Evolutionary conservation across 2,329 filamentous ascomycete species (phyloP).

Genomic region (Nigrograna mackinnonii): DNA sequence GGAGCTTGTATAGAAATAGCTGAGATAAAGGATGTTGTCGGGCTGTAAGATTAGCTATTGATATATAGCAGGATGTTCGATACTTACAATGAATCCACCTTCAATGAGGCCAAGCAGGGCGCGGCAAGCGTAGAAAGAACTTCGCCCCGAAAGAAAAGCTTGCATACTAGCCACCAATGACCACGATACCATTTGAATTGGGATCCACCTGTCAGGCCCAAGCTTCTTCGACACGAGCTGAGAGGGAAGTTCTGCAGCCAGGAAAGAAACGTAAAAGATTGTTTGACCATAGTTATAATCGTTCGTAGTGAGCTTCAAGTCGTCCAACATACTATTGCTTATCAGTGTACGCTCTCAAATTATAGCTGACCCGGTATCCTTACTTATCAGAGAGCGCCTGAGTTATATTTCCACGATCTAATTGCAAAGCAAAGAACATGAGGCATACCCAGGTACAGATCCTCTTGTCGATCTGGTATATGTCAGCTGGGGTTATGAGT

Average conservation of each 20-base stretch:
- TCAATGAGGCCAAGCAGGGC: conserved; percentile 49
- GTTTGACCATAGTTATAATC: conserved; percentile 46
- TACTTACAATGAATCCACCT: conserved; percentile 56
- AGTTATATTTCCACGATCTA: conserved; percentile 53
- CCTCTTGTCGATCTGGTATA: conserved; percentile 51
- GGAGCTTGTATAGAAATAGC: conserved; percentile 74
- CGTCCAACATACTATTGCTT: conserved; percentile 31
- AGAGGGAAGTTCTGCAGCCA: conserved; percentile 55
- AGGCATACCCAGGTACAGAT: conserved; percentile 58
- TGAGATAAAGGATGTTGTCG: conserved; percentile 68
- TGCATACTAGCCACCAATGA: conserved; percentile 64
- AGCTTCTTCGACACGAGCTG: conserved; percentile 52
- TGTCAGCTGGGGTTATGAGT: neutral
- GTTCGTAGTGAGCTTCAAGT: conserved; percentile 38
- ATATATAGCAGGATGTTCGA: neutral
- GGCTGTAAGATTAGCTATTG: conserved; percentile 50
- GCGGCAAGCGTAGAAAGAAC: conserved; percentile 47
- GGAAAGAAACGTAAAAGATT: conserved; percentile 82
- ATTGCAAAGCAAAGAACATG: conserved; percentile 59
- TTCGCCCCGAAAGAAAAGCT: conserved; percentile 62
- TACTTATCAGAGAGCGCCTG: conserved; percentile 42
- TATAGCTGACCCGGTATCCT: no score
- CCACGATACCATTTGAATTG: conserved; percentile 49
- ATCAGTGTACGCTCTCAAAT: no score
- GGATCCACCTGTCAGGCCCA: conserved; percentile 51